A percentile compares a stretch with the other conserved stretches of the same genome.
These are phyloP conservation scores for Mucor racemosus DNA, from an alignment of 371 early-diverging fungal species.

Conservation along the genomic window DNA sequence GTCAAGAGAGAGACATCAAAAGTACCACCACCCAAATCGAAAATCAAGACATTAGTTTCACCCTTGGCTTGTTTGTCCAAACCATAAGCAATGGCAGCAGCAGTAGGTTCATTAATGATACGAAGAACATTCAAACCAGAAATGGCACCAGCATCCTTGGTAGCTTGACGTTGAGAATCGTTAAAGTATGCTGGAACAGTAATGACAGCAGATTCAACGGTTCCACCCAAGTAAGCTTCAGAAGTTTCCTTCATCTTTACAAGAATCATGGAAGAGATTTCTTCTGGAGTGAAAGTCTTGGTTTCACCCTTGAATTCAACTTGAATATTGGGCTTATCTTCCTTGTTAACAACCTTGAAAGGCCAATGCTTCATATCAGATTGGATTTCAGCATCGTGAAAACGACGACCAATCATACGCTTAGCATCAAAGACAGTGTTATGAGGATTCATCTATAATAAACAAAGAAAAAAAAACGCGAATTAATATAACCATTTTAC, in stretches of 20 bases:
- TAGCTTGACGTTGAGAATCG: slow-evolving; percentile 96
- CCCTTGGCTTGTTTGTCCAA: slow-evolving; percentile 76
- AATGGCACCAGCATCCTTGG: slow-evolving; percentile 95
- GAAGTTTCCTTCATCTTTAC: slow-evolving; percentile 93
- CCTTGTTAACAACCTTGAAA: slow-evolving; percentile 91
- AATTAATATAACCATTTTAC: background rate
- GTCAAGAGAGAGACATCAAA: slow-evolving; percentile 97
- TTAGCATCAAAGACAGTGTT: slow-evolving; percentile 95
- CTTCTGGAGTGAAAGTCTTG: slow-evolving; percentile 91
- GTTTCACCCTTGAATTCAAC: slow-evolving; percentile 88
- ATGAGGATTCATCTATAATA: slow-evolving; percentile 78
- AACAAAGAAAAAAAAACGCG: slow-evolving; percentile 30
- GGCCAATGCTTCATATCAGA: slow-evolving; percentile 85
- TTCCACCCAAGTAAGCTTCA: slow-evolving; percentile 82
- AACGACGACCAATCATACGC: slow-evolving; percentile 95
- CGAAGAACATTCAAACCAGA: slow-evolving; percentile 92
- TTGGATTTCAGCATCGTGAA: slow-evolving; percentile 86
- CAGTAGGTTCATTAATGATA: slow-evolving; percentile 98
- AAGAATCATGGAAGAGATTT: slow-evolving; percentile 94
- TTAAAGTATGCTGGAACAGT: slow-evolving; percentile 80
- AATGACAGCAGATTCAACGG: slow-evolving; percentile 84
- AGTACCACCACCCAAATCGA: slow-evolving; percentile 98
- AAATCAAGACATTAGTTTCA: slow-evolving; percentile 89
- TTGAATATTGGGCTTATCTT: slow-evolving; percentile 92
- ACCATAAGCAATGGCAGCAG: slow-evolving; percentile 98